A percentile compares a stretch with the other conserved stretches of the same genome.
Conservation (phyloP, 768 basidiomycete species). For the Leccinum olivaceopallidum region DNA sequence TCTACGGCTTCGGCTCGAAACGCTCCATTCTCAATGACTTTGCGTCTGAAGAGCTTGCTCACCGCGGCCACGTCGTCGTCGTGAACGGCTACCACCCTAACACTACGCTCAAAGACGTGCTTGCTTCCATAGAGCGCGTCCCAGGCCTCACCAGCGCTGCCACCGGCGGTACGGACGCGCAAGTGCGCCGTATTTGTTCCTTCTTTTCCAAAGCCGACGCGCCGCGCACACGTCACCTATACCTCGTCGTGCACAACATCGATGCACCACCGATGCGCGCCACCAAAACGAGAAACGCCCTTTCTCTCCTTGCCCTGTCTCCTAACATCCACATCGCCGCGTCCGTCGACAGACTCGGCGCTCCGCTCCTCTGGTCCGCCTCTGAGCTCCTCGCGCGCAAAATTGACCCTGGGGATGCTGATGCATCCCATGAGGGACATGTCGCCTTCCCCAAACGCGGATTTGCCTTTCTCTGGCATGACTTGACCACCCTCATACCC, state of each 20-base stretch:
- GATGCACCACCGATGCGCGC: constrained; percentile 73
- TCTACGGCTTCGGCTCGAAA: constrained; percentile 92
- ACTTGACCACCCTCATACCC: constrained; percentile 79
- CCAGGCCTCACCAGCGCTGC: constrained; percentile 20
- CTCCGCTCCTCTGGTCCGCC: constrained; percentile 81
- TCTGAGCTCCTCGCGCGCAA: constrained; percentile 63
- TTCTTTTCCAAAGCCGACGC: constrained; percentile 50
- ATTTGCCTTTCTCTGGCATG: constrained; percentile 85
- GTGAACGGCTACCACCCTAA: constrained; percentile 77
- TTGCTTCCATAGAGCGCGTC: constrained; percentile 54
- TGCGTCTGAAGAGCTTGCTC: constrained; percentile 55
- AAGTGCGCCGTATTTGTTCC: constrained; percentile 63
- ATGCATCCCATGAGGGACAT: constrained; percentile 2
- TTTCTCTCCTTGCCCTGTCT: constrained; percentile 72
- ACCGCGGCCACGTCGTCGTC: constrained; percentile 70
- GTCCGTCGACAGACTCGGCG: constrained; percentile 85
- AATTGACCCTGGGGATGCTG: constrained; percentile 9
- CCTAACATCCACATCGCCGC: constrained; percentile 80
- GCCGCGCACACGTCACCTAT: constrained; percentile 49
- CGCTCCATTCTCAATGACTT: constrained; percentile 73
- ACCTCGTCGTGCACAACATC: constrained; percentile 86
- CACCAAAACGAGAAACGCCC: constrained; percentile 58
- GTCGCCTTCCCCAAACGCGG: constrained; percentile 40
- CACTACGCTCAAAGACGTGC: constrained; percentile 66
- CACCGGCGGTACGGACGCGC: constrained; percentile 50